Percentiles rank a stretch among this genome's conserved stretches.
Conservation (phyloP, 2,329 filamentous ascomycete genomes). For the Talaromyces amestolkiae region DNA sequence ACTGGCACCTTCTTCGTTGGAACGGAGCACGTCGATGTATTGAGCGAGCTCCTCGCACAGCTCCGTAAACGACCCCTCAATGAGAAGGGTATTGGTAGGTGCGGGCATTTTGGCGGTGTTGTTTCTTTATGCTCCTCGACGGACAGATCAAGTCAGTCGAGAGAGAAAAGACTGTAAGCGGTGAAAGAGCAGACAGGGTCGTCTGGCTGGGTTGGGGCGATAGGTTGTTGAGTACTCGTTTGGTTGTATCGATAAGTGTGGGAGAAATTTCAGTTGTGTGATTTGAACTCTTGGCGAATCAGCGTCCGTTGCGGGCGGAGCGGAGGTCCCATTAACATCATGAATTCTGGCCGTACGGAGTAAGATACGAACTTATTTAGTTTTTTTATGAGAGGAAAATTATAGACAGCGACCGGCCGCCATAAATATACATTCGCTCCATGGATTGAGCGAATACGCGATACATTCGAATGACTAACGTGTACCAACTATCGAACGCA, state of each 20-base stretch:
- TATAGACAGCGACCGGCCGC: too few species aligned
- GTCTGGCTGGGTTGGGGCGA: constrained; percentile 18
- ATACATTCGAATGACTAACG: constrained; percentile 4
- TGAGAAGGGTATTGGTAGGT: constrained; percentile 62
- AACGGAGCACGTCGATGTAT: constrained; percentile 81
- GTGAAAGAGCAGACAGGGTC: neutral
- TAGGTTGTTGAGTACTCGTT: constrained; percentile 22
- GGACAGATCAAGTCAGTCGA: constrained; percentile 11
- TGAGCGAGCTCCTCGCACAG: constrained; percentile 91
- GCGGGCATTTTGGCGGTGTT: constrained; percentile 52
- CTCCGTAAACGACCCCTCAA: constrained; percentile 93
- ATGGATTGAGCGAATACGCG: neutral
- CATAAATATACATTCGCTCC: neutral
- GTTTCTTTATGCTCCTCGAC: constrained; percentile 6
- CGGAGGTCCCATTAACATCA: neutral
- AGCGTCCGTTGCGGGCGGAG: constrained; percentile 10
- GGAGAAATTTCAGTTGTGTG: constrained; percentile 44
- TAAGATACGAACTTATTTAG: neutral
- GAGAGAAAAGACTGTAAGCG: neutral
- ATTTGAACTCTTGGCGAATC: constrained; percentile 38
- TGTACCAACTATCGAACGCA: neutral
- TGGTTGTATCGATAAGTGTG: constrained; percentile 31
- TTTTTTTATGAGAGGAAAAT: neutral
- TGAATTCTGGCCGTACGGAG: neutral
- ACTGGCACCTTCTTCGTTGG: constrained; percentile 54